Percentiles rank a stretch among this genome's conserved stretches.
These are phyloP conservation scores for Blastobotrys proliferans DNA, from an alignment of 1,139 yeast genomes.

Conservation along the genomic window DNA sequence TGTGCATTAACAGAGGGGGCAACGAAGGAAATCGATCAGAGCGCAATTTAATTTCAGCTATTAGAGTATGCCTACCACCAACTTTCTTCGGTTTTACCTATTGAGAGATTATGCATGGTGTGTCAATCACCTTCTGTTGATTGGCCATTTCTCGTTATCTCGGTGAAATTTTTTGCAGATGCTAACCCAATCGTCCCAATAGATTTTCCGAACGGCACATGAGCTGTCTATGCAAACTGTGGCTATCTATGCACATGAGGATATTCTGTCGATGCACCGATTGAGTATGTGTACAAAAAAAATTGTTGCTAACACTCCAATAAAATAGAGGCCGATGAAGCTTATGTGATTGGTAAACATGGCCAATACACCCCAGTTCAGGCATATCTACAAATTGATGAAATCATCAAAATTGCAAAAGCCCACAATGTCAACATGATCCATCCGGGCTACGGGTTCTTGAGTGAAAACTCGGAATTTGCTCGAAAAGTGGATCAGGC, in stretches of 20 bases:
- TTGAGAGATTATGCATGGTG: too few species aligned
- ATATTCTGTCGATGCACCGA: constrained; percentile 90
- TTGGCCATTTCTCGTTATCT: background rate
- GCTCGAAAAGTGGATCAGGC: constrained; percentile 87
- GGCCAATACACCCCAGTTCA: constrained; percentile 94
- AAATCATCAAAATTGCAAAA: constrained; percentile 85
- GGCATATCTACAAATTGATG: constrained; percentile 94
- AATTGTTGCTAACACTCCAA: constrained; percentile 5
- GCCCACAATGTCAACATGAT: constrained; percentile 89
- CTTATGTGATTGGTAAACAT: constrained; percentile 70
- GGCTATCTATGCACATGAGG: constrained; percentile 96
- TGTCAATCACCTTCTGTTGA: too few species aligned
- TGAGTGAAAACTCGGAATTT: constrained; percentile 91
- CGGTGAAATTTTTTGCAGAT: constrained; percentile 2
- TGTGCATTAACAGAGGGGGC: too few species aligned
- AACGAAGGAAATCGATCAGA: too few species aligned
- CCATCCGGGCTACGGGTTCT: constrained; percentile 98
- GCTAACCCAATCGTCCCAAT: constrained; percentile 33
- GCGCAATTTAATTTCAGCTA: constrained; percentile 16
- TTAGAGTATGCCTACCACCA: constrained; percentile 20
- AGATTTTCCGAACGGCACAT: constrained; percentile 92
- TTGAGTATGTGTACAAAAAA: constrained; percentile 38
- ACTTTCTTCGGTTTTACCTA: too few species aligned
- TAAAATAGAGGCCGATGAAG: constrained; percentile 38
- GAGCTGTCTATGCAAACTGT: constrained; percentile 97